Conservation (phyloP, 1,284 basidiomycete genomes). For the Leccinum pachyderme region DNA sequence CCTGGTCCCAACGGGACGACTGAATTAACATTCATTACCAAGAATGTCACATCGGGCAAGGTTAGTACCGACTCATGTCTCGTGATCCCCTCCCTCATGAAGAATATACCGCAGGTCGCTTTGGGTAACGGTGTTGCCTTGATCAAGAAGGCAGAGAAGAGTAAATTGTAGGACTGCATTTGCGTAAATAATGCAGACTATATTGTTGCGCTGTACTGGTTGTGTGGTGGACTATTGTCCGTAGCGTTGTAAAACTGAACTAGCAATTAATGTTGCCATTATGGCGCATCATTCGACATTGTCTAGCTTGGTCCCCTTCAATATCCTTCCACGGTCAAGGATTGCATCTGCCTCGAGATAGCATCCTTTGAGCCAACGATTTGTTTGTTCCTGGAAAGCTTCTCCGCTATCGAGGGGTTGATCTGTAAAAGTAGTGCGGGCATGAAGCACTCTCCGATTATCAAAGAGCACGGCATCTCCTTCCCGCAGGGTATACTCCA, state of each 20-base stretch:
- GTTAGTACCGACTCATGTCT: slow-evolving; percentile 32
- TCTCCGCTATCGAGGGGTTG: slow-evolving; percentile 10
- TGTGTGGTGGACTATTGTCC: no score
- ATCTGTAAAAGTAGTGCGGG: slow-evolving; percentile 75
- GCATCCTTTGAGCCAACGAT: slow-evolving; percentile 72
- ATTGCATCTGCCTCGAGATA: slow-evolving; percentile 71
- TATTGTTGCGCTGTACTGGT: background rate
- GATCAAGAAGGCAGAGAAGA: slow-evolving; percentile 50
- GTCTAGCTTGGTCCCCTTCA: slow-evolving; percentile 26
- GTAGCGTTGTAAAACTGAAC: background rate
- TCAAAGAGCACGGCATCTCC: slow-evolving; percentile 93
- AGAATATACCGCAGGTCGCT: slow-evolving; percentile 37
- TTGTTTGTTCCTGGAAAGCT: slow-evolving; percentile 39
- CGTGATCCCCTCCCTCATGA: background rate
- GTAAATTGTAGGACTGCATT: slow-evolving; percentile 45
- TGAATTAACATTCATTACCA: slow-evolving; percentile 72
- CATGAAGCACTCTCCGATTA: slow-evolving; percentile 91
- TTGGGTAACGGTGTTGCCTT: slow-evolving; percentile 61
- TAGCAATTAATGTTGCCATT: background rate
- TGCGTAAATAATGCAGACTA: background rate
- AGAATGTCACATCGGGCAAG: slow-evolving; percentile 68
- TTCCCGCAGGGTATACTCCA: slow-evolving; percentile 71
- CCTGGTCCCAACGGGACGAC: slow-evolving; percentile 61
- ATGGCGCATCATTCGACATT: slow-evolving; percentile 1
- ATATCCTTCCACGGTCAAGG: slow-evolving; percentile 49